These are phyloP conservation scores for Amaranthus hypochondriacus DNA, from an alignment of 148 eudicot species.

Conservation along the genomic window DNA sequence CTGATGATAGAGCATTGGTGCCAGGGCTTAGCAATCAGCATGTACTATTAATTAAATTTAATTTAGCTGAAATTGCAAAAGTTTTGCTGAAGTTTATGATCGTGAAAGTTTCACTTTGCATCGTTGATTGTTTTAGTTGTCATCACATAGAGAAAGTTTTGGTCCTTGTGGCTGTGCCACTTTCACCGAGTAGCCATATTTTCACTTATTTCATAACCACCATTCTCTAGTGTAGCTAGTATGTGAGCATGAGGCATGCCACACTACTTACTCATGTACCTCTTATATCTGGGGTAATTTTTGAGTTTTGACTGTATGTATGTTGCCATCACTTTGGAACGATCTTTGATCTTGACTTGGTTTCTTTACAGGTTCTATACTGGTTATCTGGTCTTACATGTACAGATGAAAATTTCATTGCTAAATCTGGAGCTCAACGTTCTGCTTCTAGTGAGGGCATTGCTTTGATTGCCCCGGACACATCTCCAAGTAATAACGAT, in stretches of 20 bases:
- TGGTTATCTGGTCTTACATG: slow-evolving; percentile 96
- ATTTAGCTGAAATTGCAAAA: too few relatives aligned
- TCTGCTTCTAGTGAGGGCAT: slow-evolving; percentile 79
- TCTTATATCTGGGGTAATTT: not conserved
- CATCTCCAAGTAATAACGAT: slow-evolving; percentile 71
- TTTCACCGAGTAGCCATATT: not conserved
- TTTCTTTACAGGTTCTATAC: slow-evolving; percentile 65
- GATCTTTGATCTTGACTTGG: slow-evolving; percentile 10
- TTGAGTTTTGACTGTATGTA: not conserved
- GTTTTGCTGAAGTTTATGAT: too few relatives aligned
- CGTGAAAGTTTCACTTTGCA: too few relatives aligned
- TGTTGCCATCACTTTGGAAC: not conserved
- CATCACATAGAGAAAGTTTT: too few relatives aligned
- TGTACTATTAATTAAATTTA: too few relatives aligned
- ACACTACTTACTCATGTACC: not conserved
- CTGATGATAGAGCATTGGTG: too few relatives aligned
- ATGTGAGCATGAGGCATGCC: not conserved
- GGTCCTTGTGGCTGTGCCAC: not conserved
- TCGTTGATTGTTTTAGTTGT: too few relatives aligned
- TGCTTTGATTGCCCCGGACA: slow-evolving; percentile 80
- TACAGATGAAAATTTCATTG: slow-evolving; percentile 89
- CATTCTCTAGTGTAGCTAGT: slow-evolving; percentile 1
- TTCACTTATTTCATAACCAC: not conserved
- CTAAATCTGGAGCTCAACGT: slow-evolving; percentile 95
- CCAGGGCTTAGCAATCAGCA: too few relatives aligned